Percentiles rank a stretch among this genome's conserved stretches.
Conservation (phyloP, 2,329 filamentous ascomycete species). For the Exutisphaerella laricina region DNA sequence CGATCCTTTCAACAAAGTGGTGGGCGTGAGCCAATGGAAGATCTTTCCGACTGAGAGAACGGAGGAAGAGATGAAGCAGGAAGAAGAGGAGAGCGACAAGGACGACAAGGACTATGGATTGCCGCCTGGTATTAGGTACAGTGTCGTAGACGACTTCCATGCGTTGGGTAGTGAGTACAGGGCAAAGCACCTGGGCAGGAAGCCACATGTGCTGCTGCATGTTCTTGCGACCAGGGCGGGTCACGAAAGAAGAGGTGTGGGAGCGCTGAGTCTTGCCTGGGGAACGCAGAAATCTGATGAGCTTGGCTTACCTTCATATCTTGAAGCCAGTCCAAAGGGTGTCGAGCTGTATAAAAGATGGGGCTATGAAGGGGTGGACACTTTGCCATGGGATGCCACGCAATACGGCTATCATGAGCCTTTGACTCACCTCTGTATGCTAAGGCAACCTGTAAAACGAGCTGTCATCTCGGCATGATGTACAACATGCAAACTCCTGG, state of each 20-base stretch:
- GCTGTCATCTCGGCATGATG: no score
- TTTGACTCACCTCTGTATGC: conserved; percentile 26
- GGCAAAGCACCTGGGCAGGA: conserved; percentile 23
- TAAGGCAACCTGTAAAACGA: no score
- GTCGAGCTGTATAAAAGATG: conserved; percentile 37
- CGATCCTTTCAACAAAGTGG: conserved; percentile 21
- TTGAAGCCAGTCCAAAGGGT: conserved; percentile 38
- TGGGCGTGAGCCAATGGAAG: conserved; percentile 31
- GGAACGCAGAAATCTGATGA: conserved; percentile 38
- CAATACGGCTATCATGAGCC: conserved; percentile 23
- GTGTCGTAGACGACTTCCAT: conserved; percentile 22
- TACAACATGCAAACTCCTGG: no score
- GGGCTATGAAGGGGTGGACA: conserved; percentile 31
- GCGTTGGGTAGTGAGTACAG: conserved; percentile 15
- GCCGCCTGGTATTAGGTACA: conserved; percentile 18
- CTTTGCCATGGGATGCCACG: conserved; percentile 27
- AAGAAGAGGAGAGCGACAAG: conserved; percentile 19
- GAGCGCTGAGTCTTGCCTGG: conserved; percentile 35
- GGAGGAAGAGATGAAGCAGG: conserved; percentile 25
- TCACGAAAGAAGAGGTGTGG: conserved; percentile 39
- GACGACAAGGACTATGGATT: conserved; percentile 16
- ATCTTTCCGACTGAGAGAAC: conserved; percentile 25
- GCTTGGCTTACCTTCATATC: conserved; percentile 34
- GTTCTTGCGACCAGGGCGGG: conserved; percentile 36
- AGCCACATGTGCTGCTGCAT: conserved; percentile 27